phyloP scores from a whole-genome alignment of 352 stramenopile species.

The Phytophthora boehmeriae region DNA sequence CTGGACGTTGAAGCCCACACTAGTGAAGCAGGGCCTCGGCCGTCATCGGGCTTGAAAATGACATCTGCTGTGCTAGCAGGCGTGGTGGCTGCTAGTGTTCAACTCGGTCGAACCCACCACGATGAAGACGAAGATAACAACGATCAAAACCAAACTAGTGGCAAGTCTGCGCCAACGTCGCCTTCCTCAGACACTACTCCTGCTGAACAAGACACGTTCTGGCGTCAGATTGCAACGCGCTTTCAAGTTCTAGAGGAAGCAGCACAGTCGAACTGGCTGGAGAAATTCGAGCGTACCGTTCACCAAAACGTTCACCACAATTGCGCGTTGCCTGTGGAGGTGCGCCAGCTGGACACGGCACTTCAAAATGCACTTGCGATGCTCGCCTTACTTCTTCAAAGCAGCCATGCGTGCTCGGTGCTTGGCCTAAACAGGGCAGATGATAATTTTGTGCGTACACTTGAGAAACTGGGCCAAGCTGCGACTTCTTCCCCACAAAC shows the following conservation, averaged over 20 bases:
- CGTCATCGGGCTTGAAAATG: constrained; percentile 22
- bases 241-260: constrained; percentile 37
- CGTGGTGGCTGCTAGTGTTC: neutral
- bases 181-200: neutral
- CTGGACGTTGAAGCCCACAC: constrained; percentile 35
- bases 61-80: constrained; percentile 14
- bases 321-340: constrained; percentile 42
- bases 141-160: constrained; percentile 13
- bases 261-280: constrained; percentile 33
- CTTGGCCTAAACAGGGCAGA: constrained; percentile 14
- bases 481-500: constrained; percentile 26
- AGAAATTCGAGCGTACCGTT: constrained; percentile 51
- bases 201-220: constrained; percentile 21
- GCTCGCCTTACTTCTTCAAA: constrained; percentile 26
- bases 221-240: constrained; percentile 21
- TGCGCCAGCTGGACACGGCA: constrained; percentile 35
- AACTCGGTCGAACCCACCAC: neutral
- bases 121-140: constrained; percentile 37
- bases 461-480: constrained; percentile 35
- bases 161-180: neutral
- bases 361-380: constrained; percentile 28
- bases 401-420: constrained; percentile 9
- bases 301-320: constrained; percentile 63
- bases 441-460: constrained; percentile 21
- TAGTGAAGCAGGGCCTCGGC: constrained; percentile 1